Evolutionary conservation across 1,284 basidiomycete species (phyloP).

Genomic region (Polyporus tsugae): DNA sequence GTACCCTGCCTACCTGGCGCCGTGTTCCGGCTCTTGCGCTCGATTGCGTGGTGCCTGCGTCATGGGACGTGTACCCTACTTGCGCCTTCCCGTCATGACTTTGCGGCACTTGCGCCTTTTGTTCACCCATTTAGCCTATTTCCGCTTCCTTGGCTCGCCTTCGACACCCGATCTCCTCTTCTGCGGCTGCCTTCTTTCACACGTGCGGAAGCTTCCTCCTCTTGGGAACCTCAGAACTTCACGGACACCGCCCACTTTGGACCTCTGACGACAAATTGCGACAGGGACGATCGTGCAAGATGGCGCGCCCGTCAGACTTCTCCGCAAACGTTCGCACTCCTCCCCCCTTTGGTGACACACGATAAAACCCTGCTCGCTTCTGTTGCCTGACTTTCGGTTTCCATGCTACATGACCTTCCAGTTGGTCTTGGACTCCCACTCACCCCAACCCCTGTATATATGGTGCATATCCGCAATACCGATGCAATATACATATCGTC

Average conservation of each 20-base stretch:
- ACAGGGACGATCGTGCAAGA: constrained; percentile 28
- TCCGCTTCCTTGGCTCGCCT: constrained; percentile 30
- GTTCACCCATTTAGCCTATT: constrained; percentile 25
- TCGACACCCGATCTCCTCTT: constrained; percentile 20
- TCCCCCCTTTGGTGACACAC: not conserved
- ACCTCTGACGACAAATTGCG: constrained; percentile 9
- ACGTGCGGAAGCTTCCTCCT: constrained; percentile 22
- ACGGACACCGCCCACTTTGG: constrained; percentile 23
- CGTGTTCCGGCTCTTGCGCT: constrained; percentile 33
- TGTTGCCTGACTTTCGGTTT: not conserved
- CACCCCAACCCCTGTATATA: not conserved
- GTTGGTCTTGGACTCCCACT: not conserved
- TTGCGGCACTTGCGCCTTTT: constrained; percentile 3
- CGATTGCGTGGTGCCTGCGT: constrained; percentile 34
- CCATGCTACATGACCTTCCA: not conserved
- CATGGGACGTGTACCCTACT: constrained; percentile 30
- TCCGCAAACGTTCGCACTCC: constrained; percentile 10
- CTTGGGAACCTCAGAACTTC: constrained; percentile 1
- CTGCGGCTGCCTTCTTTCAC: constrained; percentile 11
- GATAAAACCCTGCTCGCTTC: not conserved
- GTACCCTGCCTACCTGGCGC: constrained; percentile 25
- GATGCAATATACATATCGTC: not conserved
- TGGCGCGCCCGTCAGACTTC: not conserved
- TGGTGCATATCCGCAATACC: not conserved
- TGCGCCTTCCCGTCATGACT: constrained; percentile 3